Evolutionary conservation across 345 rosid species (phyloP).

Genomic region (Hypericum androsaemum): DNA sequence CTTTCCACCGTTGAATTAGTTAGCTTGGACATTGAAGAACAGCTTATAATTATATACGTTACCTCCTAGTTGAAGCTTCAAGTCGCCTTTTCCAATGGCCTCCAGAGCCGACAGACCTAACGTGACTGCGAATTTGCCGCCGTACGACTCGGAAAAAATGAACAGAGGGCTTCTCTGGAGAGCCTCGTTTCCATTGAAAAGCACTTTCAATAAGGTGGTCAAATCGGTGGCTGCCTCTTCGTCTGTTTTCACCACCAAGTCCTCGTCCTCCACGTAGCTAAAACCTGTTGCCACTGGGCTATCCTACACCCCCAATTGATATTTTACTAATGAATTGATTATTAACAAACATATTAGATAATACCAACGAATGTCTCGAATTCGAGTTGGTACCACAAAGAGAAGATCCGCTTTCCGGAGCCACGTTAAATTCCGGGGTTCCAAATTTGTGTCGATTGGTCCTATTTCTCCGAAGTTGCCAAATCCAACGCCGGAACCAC

Average conservation of each 20-base stretch:
- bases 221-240: slow-evolving; percentile 40
- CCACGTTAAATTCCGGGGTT: slow-evolving; percentile 33
- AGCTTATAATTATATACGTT: not conserved
- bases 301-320: slow-evolving; percentile 18
- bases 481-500: slow-evolving; percentile 26
- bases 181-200: slow-evolving; percentile 21
- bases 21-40: not conserved
- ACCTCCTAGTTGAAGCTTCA: slow-evolving; percentile 39
- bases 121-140: slow-evolving; percentile 42
- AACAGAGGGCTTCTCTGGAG: slow-evolving; percentile 32
- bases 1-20: not conserved
- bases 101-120: slow-evolving; percentile 24
- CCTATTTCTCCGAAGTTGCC: slow-evolving; percentile 39
- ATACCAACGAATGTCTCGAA: not conserved
- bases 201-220: slow-evolving; percentile 25
- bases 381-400: slow-evolving; percentile 23
- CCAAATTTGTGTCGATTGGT: slow-evolving; percentile 27
- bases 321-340: not conserved
- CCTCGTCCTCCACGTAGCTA: slow-evolving; percentile 30
- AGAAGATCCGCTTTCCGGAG: slow-evolving; percentile 37
- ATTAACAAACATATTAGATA: not conserved
- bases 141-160: slow-evolving; percentile 40
- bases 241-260: slow-evolving; percentile 28
- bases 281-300: slow-evolving; percentile 40
- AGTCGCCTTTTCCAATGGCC: slow-evolving; percentile 30